A percentile compares a stretch with the other conserved stretches of the same genome.
phyloP scores from a whole-genome alignment of 2,329 filamentous ascomycete species.

The Coniochaeta ligniaria region DNA sequence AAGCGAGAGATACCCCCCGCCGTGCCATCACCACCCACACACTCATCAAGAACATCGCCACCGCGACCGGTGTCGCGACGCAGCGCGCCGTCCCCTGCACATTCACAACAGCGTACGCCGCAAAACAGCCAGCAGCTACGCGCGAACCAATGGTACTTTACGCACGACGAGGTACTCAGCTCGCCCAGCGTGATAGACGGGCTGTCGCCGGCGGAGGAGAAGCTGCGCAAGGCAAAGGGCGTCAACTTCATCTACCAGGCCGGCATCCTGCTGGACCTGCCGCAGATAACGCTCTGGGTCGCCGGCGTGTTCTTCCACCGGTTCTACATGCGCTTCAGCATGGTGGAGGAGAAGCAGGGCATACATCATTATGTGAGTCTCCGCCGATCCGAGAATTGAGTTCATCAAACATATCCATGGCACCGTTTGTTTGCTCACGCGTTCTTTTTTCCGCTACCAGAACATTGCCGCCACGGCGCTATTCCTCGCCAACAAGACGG shows the following conservation, averaged over 20 bases:
- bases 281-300: conserved; percentile 85
- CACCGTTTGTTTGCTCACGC: conserved; percentile 3
- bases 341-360: conserved; percentile 67
- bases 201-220: conserved; percentile 68
- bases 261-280: conserved; percentile 84
- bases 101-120: conserved; percentile 27
- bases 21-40: conserved; percentile 50
- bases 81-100: conserved; percentile 34
- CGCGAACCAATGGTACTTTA: conserved; percentile 79
- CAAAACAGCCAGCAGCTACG: conserved; percentile 27
- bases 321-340: conserved; percentile 85
- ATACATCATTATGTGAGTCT: conserved; percentile 82
- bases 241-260: conserved; percentile 96
- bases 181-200: conserved; percentile 83
- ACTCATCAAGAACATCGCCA: conserved; percentile 47
- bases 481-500: conserved; percentile 93
- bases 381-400: background rate
- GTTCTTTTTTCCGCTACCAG: conserved; percentile 27
- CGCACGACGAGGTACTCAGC: conserved; percentile 70
- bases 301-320: conserved; percentile 93
- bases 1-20: conserved; percentile 53
- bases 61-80: conserved; percentile 38
- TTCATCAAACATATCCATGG: background rate
- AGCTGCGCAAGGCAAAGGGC: conserved; percentile 76
- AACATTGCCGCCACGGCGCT: conserved; percentile 84